Conservation (phyloP, 176 grass and related monocot genomes). For the Saccharum spontaneum region DNA sequence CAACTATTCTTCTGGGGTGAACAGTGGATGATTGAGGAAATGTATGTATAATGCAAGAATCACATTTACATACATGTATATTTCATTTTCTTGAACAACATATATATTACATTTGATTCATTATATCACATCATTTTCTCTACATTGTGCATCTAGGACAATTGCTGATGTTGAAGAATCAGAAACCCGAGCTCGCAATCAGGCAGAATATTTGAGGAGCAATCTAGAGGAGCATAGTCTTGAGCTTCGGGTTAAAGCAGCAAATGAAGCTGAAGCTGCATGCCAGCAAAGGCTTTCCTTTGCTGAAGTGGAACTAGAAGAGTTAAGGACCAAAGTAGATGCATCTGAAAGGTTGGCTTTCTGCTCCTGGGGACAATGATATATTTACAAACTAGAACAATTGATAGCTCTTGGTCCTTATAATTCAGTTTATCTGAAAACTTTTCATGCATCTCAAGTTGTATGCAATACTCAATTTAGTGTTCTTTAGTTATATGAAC, state of each 20-base stretch:
- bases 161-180: conserved; percentile 87
- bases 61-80: background rate
- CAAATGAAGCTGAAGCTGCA: conserved; percentile 94
- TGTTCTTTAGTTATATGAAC: conserved; percentile 3
- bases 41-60: background rate
- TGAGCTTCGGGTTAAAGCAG: conserved; percentile 94
- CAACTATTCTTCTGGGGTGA: background rate
- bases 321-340: conserved; percentile 69
- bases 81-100: conserved; percentile 6
- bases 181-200: conserved; percentile 68
- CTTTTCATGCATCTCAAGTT: conserved; percentile 10
- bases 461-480: conserved; percentile 14
- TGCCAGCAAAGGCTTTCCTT: conserved; percentile 82
- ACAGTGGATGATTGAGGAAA: background rate
- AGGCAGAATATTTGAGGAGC: conserved; percentile 69
- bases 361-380: conserved; percentile 25
- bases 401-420: background rate
- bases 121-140: conserved; percentile 27
- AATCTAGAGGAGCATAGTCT: conserved; percentile 79
- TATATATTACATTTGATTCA: conserved; percentile 17
- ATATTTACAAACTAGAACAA: conserved; percentile 25
- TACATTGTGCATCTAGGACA: conserved; percentile 52
- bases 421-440: conserved; percentile 6
- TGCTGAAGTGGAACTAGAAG: conserved; percentile 80
- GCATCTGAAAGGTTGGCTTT: conserved; percentile 79